Conservation (phyloP, 805 yeast species). For the Zygosaccharomyces bisporus region DNA sequence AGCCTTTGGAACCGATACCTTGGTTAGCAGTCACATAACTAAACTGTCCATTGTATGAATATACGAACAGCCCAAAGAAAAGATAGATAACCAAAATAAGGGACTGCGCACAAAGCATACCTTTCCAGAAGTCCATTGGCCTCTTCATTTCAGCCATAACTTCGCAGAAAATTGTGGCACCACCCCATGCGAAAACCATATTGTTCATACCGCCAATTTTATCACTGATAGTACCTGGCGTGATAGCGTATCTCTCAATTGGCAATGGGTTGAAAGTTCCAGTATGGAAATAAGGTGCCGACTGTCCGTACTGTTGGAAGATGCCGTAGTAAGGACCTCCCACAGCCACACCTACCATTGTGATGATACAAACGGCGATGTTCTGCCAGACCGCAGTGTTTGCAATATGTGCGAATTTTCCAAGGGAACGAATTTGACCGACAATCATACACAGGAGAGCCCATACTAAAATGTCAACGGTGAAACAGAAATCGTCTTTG, state of each 20-base stretch:
- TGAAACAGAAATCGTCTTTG: slow-evolving; percentile 38
- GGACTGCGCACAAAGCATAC: slow-evolving; percentile 42
- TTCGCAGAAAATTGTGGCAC: slow-evolving; percentile 48
- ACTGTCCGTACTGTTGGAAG: slow-evolving; percentile 19
- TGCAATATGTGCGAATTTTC: slow-evolving; percentile 41
- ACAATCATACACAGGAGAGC: slow-evolving; percentile 42
- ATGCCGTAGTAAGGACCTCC: slow-evolving; percentile 38
- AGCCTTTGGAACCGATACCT: slow-evolving; percentile 38
- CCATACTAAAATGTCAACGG: slow-evolving; percentile 43
- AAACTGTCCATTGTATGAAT: slow-evolving; percentile 46
- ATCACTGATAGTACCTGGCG: slow-evolving; percentile 30
- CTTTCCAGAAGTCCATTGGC: slow-evolving; percentile 49
- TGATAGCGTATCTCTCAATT: slow-evolving; percentile 25
- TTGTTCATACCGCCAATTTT: slow-evolving; percentile 42
- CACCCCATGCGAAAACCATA: slow-evolving; percentile 49
- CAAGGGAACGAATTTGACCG: slow-evolving; percentile 41
- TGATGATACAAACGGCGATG: slow-evolving; percentile 41
- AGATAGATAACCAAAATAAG: slow-evolving; percentile 41
- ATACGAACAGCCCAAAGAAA: slow-evolving; percentile 42
- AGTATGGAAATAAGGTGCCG: slow-evolving; percentile 15
- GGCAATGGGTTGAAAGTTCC: slow-evolving; percentile 16
- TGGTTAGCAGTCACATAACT: slow-evolving; percentile 43
- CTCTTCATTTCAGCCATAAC: slow-evolving; percentile 47
- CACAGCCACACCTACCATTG: slow-evolving; percentile 42
- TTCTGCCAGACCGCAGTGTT: slow-evolving; percentile 47